These are phyloP conservation scores for Lizonia empirigonia DNA, from an alignment of 2,329 filamentous ascomycete species.

Conservation along the genomic window DNA sequence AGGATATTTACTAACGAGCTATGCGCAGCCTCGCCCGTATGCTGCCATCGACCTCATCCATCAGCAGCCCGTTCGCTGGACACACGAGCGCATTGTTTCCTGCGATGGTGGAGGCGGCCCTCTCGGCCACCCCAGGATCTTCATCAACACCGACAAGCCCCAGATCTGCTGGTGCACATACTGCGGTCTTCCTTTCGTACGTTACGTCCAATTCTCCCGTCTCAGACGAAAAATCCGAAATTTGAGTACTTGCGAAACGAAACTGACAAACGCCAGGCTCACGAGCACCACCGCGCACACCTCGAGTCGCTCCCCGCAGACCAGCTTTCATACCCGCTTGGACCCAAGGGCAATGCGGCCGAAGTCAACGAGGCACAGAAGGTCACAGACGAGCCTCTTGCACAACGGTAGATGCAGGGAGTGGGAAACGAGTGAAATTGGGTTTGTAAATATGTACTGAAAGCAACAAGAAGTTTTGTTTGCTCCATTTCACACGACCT, in stretches of 20 bases:
- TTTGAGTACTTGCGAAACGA: not conserved
- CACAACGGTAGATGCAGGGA: conserved; percentile 60
- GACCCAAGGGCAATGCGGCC: conserved; percentile 62
- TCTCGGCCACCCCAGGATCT: conserved; percentile 87
- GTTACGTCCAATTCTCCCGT: conserved; percentile 49
- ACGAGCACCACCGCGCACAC: conserved; percentile 84
- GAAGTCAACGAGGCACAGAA: conserved; percentile 64
- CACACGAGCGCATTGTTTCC: conserved; percentile 76
- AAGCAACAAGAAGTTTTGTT: conserved; percentile 9
- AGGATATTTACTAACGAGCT: not conserved
- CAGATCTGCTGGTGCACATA: conserved; percentile 90
- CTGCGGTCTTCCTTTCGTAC: conserved; percentile 90
- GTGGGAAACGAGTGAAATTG: not conserved
- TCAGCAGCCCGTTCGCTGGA: conserved; percentile 93
- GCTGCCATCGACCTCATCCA: conserved; percentile 96
- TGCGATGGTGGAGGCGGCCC: conserved; percentile 94
- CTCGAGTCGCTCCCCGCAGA: conserved; percentile 81
- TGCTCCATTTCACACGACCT: not conserved
- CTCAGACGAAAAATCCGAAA: not conserved
- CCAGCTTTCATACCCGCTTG: conserved; percentile 80
- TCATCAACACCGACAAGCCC: conserved; percentile 97
- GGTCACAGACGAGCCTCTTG: conserved; percentile 63
- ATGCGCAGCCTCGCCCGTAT: conserved; percentile 76
- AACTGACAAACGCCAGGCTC: conserved; percentile 64
- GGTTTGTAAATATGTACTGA: conserved; percentile 38